Base-by-base conservation (phyloP, 2,329 filamentous ascomycete genomes). In the Clarireedia hainanense region DNA sequence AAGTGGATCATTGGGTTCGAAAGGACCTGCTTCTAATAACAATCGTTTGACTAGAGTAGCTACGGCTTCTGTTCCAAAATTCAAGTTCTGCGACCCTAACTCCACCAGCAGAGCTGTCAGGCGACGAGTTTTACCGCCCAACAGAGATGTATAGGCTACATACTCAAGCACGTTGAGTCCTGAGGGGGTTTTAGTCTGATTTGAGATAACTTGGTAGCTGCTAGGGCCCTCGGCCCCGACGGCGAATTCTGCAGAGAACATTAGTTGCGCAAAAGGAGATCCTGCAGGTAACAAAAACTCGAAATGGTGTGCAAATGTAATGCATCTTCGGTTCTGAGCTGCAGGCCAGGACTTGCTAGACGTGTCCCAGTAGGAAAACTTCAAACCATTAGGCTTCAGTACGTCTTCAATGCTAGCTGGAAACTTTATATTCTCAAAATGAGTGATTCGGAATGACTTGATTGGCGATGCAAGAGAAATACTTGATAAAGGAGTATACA, bases 41-140 rank as follows among this genome's bases (percentile, higher is more conserved):
- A 88, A 68, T 6, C 80, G 77, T 1, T 70, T 69, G 1, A 88
- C 64, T 0, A 86, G 60, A 0, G 70, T 57, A 27, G 73, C 73
- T 0, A 79, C 79, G 0, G 75, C 72, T 30, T 80, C 74, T 0
- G 74, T 76, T 30, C 78, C 80, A 58, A 88, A 80, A 58, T 86
- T 86, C 2, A 89, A 51, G 57, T 77, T 78, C 0, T 76, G 73
- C 1, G 76, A 74, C 0, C 73, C 77, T 2, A 83, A 63, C 58
- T 83, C 78, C 0, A 73, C 58, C 0, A 81, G 61, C 0, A 83
- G 70, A 2, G 72, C 70, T 1, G 71, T 65, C 76, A 79, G 80
- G 5, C 78, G 71, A 0, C 73, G 64, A 45, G 67, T 57, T 15
- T 68, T 73, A 0, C 76, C 77, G 2, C 70, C 67, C 2, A 76